Conservation (phyloP, 2,329 filamentous ascomycete genomes). For the Fusarium stilboides region DNA sequence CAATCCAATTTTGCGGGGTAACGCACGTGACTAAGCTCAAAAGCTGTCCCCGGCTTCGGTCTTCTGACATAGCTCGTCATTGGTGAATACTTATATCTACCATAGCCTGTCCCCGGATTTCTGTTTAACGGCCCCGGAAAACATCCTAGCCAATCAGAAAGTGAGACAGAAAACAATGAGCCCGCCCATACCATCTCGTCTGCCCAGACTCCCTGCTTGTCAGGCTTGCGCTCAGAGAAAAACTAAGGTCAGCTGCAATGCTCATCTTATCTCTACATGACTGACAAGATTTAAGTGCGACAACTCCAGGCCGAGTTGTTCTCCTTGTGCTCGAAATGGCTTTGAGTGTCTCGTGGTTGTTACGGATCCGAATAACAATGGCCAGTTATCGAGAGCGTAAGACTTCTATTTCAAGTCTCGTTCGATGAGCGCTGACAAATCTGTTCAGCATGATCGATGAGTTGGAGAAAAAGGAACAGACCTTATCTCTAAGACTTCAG, state of each 20-base stretch:
- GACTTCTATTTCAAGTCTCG: rapidly evolving
- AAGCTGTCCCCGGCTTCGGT: background rate
- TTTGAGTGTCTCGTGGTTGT: slow-evolving; percentile 9
- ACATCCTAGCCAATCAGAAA: rapidly evolving
- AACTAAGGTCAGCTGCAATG: slow-evolving; percentile 12
- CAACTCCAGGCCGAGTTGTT: slow-evolving; percentile 22
- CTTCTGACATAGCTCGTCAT: background rate
- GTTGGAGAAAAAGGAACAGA: slow-evolving; percentile 22
- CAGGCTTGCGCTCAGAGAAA: slow-evolving; percentile 25
- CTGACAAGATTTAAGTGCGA: slow-evolving; percentile 19
- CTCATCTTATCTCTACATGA: background rate
- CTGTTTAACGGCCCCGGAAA: too few species aligned
- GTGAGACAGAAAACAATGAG: background rate
- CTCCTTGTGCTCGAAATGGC: slow-evolving; percentile 4
- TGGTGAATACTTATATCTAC: background rate
- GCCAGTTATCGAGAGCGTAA: slow-evolving; percentile 16
- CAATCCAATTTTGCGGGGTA: background rate
- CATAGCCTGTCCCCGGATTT: background rate
- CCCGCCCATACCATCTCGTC: background rate
- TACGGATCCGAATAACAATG: background rate
- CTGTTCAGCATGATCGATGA: slow-evolving; percentile 8
- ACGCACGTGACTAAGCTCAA: background rate
- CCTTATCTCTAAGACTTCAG: slow-evolving; percentile 3
- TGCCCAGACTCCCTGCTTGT: slow-evolving; percentile 28
- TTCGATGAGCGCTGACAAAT: rapidly evolving